phyloP scores from a whole-genome alignment of 257 asterid genomes.

The Solanum tarapatanum region DNA sequence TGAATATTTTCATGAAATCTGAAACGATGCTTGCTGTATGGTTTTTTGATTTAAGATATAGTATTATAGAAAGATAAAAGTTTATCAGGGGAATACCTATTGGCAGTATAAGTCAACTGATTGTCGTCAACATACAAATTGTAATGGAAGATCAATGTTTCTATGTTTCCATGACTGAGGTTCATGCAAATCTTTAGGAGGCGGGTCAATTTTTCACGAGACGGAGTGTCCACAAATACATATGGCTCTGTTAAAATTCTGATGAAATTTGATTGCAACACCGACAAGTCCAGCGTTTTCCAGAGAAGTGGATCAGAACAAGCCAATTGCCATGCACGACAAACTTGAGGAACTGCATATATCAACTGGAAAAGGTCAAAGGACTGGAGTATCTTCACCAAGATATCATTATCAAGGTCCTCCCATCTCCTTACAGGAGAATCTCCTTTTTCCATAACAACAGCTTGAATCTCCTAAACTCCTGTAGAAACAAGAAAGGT shows the following conservation, averaged over 20 bases:
- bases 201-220: slow-evolving; percentile 47
- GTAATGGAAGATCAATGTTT: slow-evolving; percentile 57
- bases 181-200: slow-evolving; percentile 51
- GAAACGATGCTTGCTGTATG: no score
- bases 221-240: slow-evolving; percentile 52
- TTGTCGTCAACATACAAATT: slow-evolving; percentile 53
- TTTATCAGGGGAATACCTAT: slow-evolving; percentile 27
- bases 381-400: slow-evolving; percentile 53
- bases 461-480: not conserved
- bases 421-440: slow-evolving; percentile 44
- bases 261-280: slow-evolving; percentile 58
- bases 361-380: slow-evolving; percentile 22
- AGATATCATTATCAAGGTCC: slow-evolving; percentile 53
- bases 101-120: slow-evolving; percentile 59
- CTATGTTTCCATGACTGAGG: slow-evolving; percentile 43
- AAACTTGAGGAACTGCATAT: slow-evolving; percentile 52
- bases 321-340: slow-evolving; percentile 43
- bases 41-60: no score
- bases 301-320: slow-evolving; percentile 36
- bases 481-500: not conserved
- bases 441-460: slow-evolving; percentile 36
- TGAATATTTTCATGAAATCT: not conserved
- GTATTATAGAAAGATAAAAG: not conserved
- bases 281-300: slow-evolving; percentile 35
- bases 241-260: slow-evolving; percentile 58